A percentile compares a stretch with the other conserved stretches of the same genome.
phyloP scores from a whole-genome alignment of 495 filamentous ascomycete species.

The Aspergillus kassunensis region DNA sequence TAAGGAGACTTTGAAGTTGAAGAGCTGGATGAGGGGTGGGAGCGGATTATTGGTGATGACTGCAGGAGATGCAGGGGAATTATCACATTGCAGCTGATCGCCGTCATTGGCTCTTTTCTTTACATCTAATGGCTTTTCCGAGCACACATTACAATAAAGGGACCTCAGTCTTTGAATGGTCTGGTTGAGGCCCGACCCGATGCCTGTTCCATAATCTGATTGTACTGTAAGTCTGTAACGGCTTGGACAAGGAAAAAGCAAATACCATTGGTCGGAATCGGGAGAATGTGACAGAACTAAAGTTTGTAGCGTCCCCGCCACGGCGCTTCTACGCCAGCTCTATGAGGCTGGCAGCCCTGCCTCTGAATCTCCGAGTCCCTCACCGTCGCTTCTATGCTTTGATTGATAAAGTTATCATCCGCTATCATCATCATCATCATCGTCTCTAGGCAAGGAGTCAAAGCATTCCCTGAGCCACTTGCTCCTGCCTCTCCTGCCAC shows the following conservation, averaged over 20 bases:
- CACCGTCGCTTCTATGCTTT: too few relatives aligned
- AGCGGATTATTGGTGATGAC: slow-evolving; percentile 4
- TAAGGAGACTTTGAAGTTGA: too few relatives aligned
- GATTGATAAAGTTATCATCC: background rate
- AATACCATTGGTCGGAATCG: background rate
- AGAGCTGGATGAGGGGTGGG: background rate
- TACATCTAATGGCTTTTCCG: too few relatives aligned
- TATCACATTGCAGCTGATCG: slow-evolving; percentile 22
- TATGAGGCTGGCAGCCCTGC: slow-evolving; percentile 2
- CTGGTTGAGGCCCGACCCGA: slow-evolving; percentile 8
- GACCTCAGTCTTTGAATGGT: background rate
- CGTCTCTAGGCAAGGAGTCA: slow-evolving; percentile 26
- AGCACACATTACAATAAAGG: too few relatives aligned
- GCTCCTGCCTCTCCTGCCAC: slow-evolving; percentile 94
- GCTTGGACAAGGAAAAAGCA: background rate
- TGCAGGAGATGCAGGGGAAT: slow-evolving; percentile 14
- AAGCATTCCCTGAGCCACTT: slow-evolving; percentile 80
- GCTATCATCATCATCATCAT: slow-evolving; percentile 7
- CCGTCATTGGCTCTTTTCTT: too few relatives aligned
- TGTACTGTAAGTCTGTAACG: background rate
- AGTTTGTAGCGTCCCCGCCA: slow-evolving; percentile 18
- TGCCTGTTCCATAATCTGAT: background rate
- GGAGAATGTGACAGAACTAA: slow-evolving; percentile 1
- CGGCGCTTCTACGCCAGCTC: slow-evolving; percentile 19
- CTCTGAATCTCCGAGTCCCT: too few relatives aligned